These are phyloP conservation scores for Hyaloscypha finlandica DNA, from an alignment of 495 filamentous ascomycete genomes.

Conservation along the genomic window DNA sequence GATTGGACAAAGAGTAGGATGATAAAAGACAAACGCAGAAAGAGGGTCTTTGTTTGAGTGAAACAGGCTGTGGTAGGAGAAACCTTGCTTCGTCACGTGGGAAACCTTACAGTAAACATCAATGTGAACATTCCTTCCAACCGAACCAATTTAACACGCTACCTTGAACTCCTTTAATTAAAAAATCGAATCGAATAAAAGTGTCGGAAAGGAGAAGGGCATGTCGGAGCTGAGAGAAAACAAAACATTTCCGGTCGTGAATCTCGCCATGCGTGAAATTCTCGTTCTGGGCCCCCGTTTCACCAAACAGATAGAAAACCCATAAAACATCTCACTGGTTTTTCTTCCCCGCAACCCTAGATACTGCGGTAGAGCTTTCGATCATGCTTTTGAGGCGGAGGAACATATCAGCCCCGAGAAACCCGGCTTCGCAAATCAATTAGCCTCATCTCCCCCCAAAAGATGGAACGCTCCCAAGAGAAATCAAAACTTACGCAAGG, in stretches of 20 bases:
- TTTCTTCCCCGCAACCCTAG: neutral
- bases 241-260: neutral
- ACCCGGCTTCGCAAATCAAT: conserved; percentile 5
- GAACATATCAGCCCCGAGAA: conserved; percentile 25
- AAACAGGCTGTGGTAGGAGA: too few relatives aligned
- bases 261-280: neutral
- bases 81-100: too few relatives aligned
- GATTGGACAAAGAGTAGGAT: too few relatives aligned
- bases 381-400: conserved; percentile 18
- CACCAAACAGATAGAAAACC: neutral
- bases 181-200: too few relatives aligned
- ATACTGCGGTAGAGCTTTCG: neutral
- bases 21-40: too few relatives aligned
- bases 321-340: neutral
- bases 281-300: neutral
- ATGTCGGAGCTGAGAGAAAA: too few relatives aligned
- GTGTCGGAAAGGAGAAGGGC: too few relatives aligned
- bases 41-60: too few relatives aligned
- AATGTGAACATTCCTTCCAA: too few relatives aligned
- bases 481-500: conserved; percentile 19
- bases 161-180: too few relatives aligned
- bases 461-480: neutral
- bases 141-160: too few relatives aligned
- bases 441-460: neutral
- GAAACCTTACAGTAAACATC: too few relatives aligned